Conservation (phyloP, 2,329 filamentous ascomycete genomes). For the Ceratocystis papillata region DNA sequence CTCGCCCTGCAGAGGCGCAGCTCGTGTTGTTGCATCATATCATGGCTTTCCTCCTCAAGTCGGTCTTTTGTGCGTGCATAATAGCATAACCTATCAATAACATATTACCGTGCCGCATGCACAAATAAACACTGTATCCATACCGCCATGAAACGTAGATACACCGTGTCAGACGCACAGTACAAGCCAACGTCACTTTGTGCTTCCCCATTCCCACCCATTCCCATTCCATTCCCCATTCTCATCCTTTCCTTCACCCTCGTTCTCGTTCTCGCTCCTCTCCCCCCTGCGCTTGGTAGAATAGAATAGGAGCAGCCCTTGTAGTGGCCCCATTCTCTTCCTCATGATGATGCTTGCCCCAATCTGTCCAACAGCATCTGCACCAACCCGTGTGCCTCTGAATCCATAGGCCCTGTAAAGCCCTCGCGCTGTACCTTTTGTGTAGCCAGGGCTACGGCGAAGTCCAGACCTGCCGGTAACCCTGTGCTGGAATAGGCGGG, state of each 20-base stretch:
- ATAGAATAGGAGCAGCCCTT: no score
- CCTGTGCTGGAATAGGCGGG: neutral
- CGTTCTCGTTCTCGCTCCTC: neutral
- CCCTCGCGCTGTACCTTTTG: constrained; percentile 58
- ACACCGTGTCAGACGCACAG: neutral
- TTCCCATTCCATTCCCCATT: neutral
- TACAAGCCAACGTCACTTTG: neutral
- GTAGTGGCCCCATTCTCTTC: no score
- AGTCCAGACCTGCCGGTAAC: constrained; percentile 38
- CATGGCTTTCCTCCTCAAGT: neutral
- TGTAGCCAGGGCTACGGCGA: constrained; percentile 57
- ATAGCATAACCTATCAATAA: neutral
- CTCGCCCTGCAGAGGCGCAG: constrained; percentile 10
- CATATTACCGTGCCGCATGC: neutral
- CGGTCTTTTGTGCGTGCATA: neutral
- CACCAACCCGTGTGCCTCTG: constrained; percentile 5
- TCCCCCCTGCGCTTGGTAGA: neutral
- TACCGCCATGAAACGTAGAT: no score
- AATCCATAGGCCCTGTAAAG: constrained; percentile 43
- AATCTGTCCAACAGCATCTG: neutral
- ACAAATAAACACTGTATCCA: neutral
- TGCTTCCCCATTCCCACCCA: neutral
- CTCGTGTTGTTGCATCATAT: neutral
- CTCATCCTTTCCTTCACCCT: neutral
- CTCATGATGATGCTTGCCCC: neutral